phyloP scores from a whole-genome alignment of 768 basidiomycete genomes.

The Leccinellum luteum region DNA sequence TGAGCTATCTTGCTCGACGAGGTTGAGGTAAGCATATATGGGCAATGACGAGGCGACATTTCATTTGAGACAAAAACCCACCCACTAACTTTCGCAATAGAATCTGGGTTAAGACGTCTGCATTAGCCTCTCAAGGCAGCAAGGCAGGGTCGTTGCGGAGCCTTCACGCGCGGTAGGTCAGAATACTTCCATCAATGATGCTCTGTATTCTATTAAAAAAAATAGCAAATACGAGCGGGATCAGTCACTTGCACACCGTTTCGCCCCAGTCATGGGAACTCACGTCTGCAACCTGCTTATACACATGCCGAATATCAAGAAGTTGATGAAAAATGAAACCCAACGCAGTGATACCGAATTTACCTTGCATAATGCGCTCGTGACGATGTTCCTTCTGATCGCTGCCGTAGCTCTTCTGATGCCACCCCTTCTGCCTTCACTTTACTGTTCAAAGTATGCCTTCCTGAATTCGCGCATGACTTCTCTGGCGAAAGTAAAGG shows the following conservation, averaged over 20 bases:
- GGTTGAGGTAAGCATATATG: conserved; percentile 58
- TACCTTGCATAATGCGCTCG: too few species aligned
- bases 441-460: too few species aligned
- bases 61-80: neutral
- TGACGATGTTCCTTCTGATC: too few species aligned
- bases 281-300: conserved; percentile 59
- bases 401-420: too few species aligned
- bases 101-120: conserved; percentile 55
- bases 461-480: too few species aligned
- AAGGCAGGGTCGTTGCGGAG: conserved; percentile 29
- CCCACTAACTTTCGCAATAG: conserved; percentile 60
- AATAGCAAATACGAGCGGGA: too few species aligned
- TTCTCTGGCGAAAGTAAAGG: too few species aligned
- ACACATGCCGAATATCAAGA: too few species aligned
- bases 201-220: conserved; percentile 38
- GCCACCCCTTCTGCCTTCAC: too few species aligned
- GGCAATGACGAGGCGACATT: neutral
- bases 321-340: too few species aligned
- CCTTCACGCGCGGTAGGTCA: conserved; percentile 35
- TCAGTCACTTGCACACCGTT: neutral
- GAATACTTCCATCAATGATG: conserved; percentile 64
- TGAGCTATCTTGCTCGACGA: conserved; percentile 66
- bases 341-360: too few species aligned
- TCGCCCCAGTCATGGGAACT: conserved; percentile 34
- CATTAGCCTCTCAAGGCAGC: too few species aligned